Conservation (phyloP, 176 grass and related monocot genomes). For the Ananas comosus region DNA sequence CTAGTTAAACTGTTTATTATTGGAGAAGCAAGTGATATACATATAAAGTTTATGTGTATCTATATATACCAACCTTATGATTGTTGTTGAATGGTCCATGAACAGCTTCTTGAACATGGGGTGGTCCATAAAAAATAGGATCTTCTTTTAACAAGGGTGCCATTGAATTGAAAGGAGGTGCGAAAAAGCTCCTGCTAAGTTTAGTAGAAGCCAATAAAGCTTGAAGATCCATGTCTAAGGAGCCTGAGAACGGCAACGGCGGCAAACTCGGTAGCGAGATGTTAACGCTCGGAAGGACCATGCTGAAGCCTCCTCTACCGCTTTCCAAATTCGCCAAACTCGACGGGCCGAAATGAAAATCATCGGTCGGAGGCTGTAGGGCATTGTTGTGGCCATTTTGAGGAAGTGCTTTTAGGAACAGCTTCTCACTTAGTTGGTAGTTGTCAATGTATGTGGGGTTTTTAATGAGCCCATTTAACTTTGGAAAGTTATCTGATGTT, state of each 20-base stretch:
- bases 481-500: constrained; percentile 3
- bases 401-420: constrained; percentile 16
- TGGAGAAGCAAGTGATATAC: constrained; percentile 6
- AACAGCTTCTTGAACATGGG: constrained; percentile 34
- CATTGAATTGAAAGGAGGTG: constrained; percentile 28
- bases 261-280: constrained; percentile 12
- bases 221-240: constrained; percentile 25
- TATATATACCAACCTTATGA: constrained; percentile 36
- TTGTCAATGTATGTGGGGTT: constrained; percentile 2
- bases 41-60: not conserved
- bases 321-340: not conserved
- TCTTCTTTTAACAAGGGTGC: constrained; percentile 31
- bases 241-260: constrained; percentile 9
- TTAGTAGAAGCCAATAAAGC: constrained; percentile 43
- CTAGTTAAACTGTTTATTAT: not conserved
- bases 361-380: not conserved
- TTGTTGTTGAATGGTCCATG: constrained; percentile 34
- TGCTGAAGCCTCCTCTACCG: constrained; percentile 5
- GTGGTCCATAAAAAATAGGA: constrained; percentile 30
- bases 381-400: constrained; percentile 14
- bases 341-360: not conserved
- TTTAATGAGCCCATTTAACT: not conserved
- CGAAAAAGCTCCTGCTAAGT: constrained; percentile 35
- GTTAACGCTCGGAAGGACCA: constrained; percentile 36
- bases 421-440: constrained; percentile 20